Evolutionary conservation across 495 filamentous ascomycete species (phyloP).

Genomic region (Podospora comata): DNA sequence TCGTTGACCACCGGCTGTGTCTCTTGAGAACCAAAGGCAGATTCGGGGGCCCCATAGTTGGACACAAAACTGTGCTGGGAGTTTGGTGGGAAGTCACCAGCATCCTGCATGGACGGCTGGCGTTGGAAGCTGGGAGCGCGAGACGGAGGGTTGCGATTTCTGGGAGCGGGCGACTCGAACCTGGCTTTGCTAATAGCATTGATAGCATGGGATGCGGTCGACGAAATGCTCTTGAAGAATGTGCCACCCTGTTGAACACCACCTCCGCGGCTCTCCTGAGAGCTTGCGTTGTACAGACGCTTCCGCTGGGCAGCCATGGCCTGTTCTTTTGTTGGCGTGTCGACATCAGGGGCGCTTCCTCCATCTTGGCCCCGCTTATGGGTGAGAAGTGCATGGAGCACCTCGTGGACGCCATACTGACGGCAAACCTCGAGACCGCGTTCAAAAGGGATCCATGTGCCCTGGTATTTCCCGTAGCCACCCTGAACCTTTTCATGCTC

Average conservation of each 20-base stretch:
- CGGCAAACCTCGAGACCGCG: slow-evolving; percentile 88
- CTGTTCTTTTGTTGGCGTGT: slow-evolving; percentile 98
- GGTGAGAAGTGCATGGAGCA: slow-evolving; percentile 77
- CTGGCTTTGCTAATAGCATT: slow-evolving; percentile 93
- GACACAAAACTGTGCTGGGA: slow-evolving; percentile 50
- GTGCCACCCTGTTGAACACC: slow-evolving; percentile 66
- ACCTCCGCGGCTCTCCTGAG: slow-evolving; percentile 60
- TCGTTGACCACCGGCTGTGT: slow-evolving; percentile 50
- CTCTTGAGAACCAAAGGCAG: slow-evolving; percentile 42
- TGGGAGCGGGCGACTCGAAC: slow-evolving; percentile 79
- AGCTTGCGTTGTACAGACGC: slow-evolving; percentile 73
- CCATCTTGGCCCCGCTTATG: slow-evolving; percentile 85
- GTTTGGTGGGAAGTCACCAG: slow-evolving; percentile 43
- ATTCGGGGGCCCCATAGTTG: slow-evolving; percentile 46
- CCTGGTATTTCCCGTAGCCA: slow-evolving; percentile 97
- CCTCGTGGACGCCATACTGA: slow-evolving; percentile 88
- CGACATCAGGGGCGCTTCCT: slow-evolving; percentile 61
- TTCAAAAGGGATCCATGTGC: slow-evolving; percentile 93
- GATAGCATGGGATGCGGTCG: slow-evolving; percentile 84
- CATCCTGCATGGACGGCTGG: slow-evolving; percentile 61
- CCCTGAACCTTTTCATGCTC: slow-evolving; percentile 98
- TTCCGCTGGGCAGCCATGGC: slow-evolving; percentile 97
- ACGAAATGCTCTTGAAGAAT: slow-evolving; percentile 94
- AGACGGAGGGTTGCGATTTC: slow-evolving; percentile 49
- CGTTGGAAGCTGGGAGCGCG: slow-evolving; percentile 54